Base-by-base conservation (phyloP, 768 basidiomycete genomes). In the Lactifluus echinatus region DNA sequence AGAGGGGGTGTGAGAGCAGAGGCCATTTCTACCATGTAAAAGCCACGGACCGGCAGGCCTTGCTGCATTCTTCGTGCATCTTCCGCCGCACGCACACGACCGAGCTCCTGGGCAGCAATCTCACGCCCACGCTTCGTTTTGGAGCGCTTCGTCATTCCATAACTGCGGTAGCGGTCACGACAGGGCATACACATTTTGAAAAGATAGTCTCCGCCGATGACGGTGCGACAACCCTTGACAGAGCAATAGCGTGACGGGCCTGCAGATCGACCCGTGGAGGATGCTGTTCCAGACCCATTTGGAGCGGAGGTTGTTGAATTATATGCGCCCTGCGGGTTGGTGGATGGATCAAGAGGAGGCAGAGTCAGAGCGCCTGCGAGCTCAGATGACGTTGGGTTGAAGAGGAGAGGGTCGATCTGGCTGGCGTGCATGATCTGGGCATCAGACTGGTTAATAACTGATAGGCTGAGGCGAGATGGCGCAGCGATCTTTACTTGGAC, bases 61-160 rank as follows among this genome's bases (percentile, higher is more conserved):
- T 64, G 62, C 14, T 60, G 64, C 11, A 63, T 65, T 26, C 75
- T 65, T 21, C 70, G 67, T 52, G 67, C 63, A 53, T 78, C 74
- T 62, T 79, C 76, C 55, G 67, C 67, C n/a, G 50, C 66, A 4
- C 74, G 64, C 15, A 74, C 63, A 8, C 62, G 66, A 10, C 71
- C 67, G 52, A 79, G 65, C 56, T 77, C 76, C 0, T 67, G 65
- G n/a, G 77, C 70, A 14, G 72, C 74, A 14, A 70, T 70, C 55
- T 71, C 70, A 31, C 78, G 73, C 59, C 77, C 76, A 14, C 70
- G 69, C 63, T 75, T 78, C 77, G 76, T 77, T 61, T 80, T 82
- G 2, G 72, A 72, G 17, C 80, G 76, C 65, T 80, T 82, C 1
- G 79, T 80, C 48, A 68, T 77, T 0, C 80, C 79, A 54, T 82